Conservation (phyloP, 1,284 basidiomycete genomes). For the Hymenochaete sp. region DNA sequence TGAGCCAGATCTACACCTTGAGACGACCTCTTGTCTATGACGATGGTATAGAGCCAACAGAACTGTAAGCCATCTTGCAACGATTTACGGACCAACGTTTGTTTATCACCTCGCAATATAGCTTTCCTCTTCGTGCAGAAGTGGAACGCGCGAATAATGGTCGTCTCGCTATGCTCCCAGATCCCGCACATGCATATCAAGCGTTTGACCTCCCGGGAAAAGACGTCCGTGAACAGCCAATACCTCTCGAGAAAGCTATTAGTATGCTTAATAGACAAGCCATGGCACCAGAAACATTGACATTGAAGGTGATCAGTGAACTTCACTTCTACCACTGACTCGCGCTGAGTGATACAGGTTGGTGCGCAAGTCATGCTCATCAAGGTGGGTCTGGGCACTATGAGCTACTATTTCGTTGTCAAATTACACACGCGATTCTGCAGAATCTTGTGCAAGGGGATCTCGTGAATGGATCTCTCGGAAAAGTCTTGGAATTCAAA, state of each 20-base stretch:
- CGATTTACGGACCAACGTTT: constrained; percentile 9
- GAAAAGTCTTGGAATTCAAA: constrained; percentile 56
- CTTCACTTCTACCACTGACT: constrained; percentile 24
- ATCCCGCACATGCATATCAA: constrained; percentile 28
- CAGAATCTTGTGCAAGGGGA: constrained; percentile 51
- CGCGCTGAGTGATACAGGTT: constrained; percentile 30
- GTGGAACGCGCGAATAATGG: constrained; percentile 54
- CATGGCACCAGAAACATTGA: constrained; percentile 22
- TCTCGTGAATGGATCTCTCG: constrained; percentile 82
- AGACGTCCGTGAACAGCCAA: constrained; percentile 21
- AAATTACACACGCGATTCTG: constrained; percentile 17
- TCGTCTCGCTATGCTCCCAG: constrained; percentile 33
- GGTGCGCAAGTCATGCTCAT: constrained; percentile 70
- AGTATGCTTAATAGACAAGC: constrained; percentile 24
- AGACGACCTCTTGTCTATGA: constrained; percentile 53
- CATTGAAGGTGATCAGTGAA: constrained; percentile 29
- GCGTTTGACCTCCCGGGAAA: constrained; percentile 30
- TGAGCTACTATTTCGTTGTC: no score
- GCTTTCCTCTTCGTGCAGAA: constrained; percentile 80
- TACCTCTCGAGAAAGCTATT: constrained; percentile 20
- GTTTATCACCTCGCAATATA: constrained; percentile 24
- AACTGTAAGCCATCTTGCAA: constrained; percentile 44
- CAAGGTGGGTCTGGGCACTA: constrained; percentile 28
- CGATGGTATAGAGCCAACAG: constrained; percentile 76
- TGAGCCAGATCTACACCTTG: constrained; percentile 49